phyloP scores from a whole-genome alignment of 2,329 filamentous ascomycete species.

The Paracoccidioides brasiliensis region DNA sequence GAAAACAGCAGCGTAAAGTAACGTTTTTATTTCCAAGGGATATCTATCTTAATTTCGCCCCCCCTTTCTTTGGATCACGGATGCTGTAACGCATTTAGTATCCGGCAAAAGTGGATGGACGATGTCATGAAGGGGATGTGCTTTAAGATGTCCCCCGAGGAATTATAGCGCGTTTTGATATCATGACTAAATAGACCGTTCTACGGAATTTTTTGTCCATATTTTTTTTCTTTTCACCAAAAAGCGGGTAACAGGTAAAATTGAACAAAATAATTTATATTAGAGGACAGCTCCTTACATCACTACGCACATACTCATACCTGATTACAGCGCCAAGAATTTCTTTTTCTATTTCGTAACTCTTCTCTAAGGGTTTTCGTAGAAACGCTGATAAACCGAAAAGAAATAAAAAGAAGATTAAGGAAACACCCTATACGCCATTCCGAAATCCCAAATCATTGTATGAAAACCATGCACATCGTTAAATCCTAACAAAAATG shows the following conservation, averaged over 20 bases:
- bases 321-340: neutral
- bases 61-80: neutral
- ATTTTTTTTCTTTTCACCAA: neutral
- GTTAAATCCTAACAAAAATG: neutral
- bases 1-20: slow-evolving; percentile 1
- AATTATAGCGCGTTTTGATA: neutral
- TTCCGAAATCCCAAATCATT: neutral
- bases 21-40: neutral
- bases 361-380: neutral
- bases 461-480: neutral
- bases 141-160: neutral
- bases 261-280: neutral
- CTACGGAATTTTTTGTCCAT: neutral
- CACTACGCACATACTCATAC: neutral
- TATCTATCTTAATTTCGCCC: neutral
- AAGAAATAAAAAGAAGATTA: neutral
- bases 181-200: neutral
- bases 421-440: neutral
- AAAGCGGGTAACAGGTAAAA: neutral
- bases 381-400: neutral
- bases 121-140: slow-evolving; percentile 2
- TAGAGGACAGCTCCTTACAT: neutral
- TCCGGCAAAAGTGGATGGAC: neutral
- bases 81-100: neutral
- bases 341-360: neutral